Evolutionary conservation across 805 yeast genomes (phyloP).

Genomic region (Yarrowia porcina): DNA sequence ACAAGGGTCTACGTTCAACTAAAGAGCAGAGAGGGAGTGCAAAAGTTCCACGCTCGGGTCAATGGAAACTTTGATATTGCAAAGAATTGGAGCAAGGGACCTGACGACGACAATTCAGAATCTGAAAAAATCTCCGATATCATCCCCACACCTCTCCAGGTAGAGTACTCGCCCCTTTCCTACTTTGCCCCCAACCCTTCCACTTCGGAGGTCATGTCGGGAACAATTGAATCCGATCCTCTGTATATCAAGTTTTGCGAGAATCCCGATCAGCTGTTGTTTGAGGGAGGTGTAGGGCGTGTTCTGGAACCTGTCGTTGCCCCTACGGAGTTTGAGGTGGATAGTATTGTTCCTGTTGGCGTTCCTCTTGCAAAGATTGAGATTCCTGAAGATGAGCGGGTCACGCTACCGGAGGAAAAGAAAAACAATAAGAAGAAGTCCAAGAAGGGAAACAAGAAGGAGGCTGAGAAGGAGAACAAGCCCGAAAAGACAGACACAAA

Average conservation of each 20-base stretch:
- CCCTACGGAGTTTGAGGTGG: constrained; percentile 10
- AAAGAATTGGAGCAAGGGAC: background rate
- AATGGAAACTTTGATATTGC: background rate
- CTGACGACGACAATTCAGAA: background rate
- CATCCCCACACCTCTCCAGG: background rate
- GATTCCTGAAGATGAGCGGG: constrained; percentile 9
- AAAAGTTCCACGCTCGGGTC: background rate
- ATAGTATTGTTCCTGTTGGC: background rate
- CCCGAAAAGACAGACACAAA: background rate
- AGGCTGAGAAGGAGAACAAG: background rate
- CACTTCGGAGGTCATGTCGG: background rate
- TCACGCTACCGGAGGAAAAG: background rate
- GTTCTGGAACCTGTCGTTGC: constrained; percentile 10
- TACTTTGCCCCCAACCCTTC: background rate
- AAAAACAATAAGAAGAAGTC: background rate
- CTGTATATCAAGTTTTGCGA: constrained; percentile 11
- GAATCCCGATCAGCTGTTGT: constrained; percentile 6
- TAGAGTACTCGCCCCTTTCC: constrained; percentile 14
- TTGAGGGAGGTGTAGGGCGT: background rate
- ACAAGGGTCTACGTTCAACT: background rate
- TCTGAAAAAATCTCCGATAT: background rate
- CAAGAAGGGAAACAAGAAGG: background rate
- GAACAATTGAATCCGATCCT: constrained; percentile 14
- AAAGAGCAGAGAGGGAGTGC: background rate
- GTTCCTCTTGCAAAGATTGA: constrained; percentile 15